Evolutionary conservation across 2,329 filamentous ascomycete genomes (phyloP).

Genomic region (Neopestalotiopsis sp.): DNA sequence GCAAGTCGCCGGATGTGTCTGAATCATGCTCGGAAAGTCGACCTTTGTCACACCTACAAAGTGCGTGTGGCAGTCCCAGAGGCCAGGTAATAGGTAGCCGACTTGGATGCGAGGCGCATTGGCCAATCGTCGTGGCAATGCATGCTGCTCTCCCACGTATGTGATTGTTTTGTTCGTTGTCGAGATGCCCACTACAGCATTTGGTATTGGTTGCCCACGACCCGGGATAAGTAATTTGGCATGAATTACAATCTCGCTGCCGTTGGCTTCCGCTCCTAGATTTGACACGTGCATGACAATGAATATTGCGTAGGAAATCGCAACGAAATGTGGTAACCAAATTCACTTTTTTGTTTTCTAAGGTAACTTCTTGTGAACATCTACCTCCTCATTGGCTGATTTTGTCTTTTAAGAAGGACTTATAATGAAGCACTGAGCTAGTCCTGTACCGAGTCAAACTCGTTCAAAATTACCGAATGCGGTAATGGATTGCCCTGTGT

Average conservation of each 20-base stretch:
- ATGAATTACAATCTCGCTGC: not conserved
- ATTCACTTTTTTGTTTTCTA: not conserved
- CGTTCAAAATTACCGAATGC: not conserved
- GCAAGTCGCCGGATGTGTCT: constrained; percentile 35
- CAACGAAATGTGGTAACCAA: not conserved
- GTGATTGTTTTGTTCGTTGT: constrained; percentile 40
- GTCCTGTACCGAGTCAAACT: not conserved
- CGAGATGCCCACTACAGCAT: constrained; percentile 45
- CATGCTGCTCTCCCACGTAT: constrained; percentile 41
- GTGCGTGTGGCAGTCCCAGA: constrained; percentile 60
- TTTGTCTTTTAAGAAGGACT: too few species aligned
- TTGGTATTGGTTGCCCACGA: constrained; percentile 45
- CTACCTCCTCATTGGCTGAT: too few species aligned
- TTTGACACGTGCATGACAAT: not conserved
- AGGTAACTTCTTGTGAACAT: too few species aligned
- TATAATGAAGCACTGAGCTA: not conserved
- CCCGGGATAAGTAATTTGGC: constrained; percentile 50
- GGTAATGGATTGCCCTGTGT: not conserved
- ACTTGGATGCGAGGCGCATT: constrained; percentile 33
- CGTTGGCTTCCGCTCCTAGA: not conserved
- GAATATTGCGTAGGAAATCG: not conserved
- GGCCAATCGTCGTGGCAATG: constrained; percentile 37
- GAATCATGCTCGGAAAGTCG: constrained; percentile 28
- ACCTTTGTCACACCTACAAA: constrained; percentile 42
- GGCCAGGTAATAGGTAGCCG: constrained; percentile 55